Evolutionary conservation across 1,139 yeast genomes (phyloP), one percentile per base, ranked within the genome.

Genomic region (Kluyveromyces sp.): DNA sequence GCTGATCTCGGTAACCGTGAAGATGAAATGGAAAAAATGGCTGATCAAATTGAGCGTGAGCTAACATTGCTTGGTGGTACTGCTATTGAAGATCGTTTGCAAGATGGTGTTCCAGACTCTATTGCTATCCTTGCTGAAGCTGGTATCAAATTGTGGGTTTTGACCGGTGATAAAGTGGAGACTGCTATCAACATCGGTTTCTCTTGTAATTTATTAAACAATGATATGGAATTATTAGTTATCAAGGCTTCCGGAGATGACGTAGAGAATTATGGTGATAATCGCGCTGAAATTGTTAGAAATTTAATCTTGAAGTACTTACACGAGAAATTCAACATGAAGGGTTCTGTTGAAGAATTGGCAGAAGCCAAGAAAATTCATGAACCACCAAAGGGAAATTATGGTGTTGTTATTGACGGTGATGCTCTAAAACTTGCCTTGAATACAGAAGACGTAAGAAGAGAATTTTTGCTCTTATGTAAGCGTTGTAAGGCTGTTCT

Each of bases 111-210:
- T 21, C 97, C 98, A 2, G 95, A 88, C 56, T 78, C 97, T 3
- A 92, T 92, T 65, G 83, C 89, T 7, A 68, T 85, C 41, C 74
- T 92, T 48, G 87, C 84, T 8, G 78, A 82, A 55, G 97, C 97
- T 6, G 98, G 98, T 59, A 85, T 92, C 55, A 92, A 92, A 66
- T 72, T 92, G 47, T 92, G 98, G 98, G 97, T 92, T 36, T 74
- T 92, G 48, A 92, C 98, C 21, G 98, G 98, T 66, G 98, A 92
- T 67, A 86, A 90, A 68, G 94, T 92, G 42, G 98, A 92, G 68
- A 92, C 98, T 32, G 98, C 98, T 7, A 92, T 92, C 61, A 92
- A 92, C 62, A 92, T 92, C 71, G 98, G 98, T 4, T 92, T 88
- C 63, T 88, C 97, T 8, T 92, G 97, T 73, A 92, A 92, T 59